Conservation (phyloP, 2,329 filamentous ascomycete genomes). For the Beauveria scarabaeidicola region DNA sequence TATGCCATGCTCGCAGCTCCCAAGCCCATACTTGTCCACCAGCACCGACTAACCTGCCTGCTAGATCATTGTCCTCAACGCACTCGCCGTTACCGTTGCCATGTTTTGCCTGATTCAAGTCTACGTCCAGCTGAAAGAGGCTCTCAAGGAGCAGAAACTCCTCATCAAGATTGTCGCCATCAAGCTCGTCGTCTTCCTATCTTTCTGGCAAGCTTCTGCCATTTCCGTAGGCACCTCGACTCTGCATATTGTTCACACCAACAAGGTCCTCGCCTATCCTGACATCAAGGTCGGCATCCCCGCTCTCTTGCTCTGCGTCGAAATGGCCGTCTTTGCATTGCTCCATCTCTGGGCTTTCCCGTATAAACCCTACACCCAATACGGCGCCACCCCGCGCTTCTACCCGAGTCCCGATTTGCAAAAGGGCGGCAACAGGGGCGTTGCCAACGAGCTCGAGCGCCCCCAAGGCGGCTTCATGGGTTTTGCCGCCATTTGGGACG, state of each 20-base stretch:
- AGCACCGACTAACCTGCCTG: constrained; percentile 7
- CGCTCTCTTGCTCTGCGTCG: constrained; percentile 66
- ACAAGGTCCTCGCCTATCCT: constrained; percentile 53
- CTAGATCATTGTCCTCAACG: constrained; percentile 61
- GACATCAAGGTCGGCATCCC: constrained; percentile 79
- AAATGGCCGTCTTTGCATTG: constrained; percentile 74
- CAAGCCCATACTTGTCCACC: background rate
- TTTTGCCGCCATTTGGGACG: constrained; percentile 56
- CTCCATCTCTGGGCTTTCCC: constrained; percentile 79
- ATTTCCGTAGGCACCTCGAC: constrained; percentile 46
- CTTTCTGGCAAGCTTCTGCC: constrained; percentile 68
- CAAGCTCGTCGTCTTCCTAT: constrained; percentile 86
- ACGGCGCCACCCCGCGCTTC: constrained; percentile 32
- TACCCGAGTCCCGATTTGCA: constrained; percentile 37
- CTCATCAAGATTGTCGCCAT: constrained; percentile 79
- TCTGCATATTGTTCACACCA: constrained; percentile 54
- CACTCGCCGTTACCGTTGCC: constrained; percentile 64
- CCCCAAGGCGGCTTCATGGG: constrained; percentile 60
- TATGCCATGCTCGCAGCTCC: constrained; percentile 27
- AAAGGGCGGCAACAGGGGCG: constrained; percentile 28
- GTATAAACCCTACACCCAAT: constrained; percentile 57
- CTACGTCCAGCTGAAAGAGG: constrained; percentile 65
- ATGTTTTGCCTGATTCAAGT: constrained; percentile 89
- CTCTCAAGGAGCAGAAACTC: constrained; percentile 60
- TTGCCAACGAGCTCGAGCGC: constrained; percentile 34